Conservation (phyloP, 306 rosid genomes). For the Rosa rugosa region DNA sequence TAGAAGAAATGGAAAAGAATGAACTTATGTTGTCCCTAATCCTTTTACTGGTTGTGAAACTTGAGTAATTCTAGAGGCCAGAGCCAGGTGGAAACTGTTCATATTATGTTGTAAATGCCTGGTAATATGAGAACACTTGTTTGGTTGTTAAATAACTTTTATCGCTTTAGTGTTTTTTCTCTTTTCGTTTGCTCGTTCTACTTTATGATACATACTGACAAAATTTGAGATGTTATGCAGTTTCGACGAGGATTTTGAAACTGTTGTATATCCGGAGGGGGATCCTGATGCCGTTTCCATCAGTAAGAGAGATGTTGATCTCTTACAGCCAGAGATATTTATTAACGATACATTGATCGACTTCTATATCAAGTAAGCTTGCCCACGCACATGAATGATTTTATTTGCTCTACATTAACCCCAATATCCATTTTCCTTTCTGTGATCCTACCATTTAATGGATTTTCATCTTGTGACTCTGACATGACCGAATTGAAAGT, state of each 20-base stretch:
- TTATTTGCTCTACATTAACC: constrained; percentile 7
- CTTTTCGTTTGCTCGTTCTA: neutral
- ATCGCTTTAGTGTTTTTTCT: neutral
- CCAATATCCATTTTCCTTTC: neutral
- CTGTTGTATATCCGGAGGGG: constrained; percentile 87
- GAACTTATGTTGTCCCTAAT: neutral
- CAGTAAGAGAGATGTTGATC: constrained; percentile 90
- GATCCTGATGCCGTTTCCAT: constrained; percentile 91
- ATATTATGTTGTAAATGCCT: neutral
- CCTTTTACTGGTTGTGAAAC: neutral
- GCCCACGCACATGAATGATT: neutral
- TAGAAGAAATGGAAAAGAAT: neutral
- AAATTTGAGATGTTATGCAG: constrained; percentile 46
- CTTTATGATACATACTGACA: constrained; percentile 5
- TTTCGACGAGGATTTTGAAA: constrained; percentile 76
- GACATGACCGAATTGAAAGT: neutral
- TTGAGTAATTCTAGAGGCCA: neutral
- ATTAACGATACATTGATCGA: constrained; percentile 89
- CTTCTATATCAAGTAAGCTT: constrained; percentile 88
- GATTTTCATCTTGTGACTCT: neutral
- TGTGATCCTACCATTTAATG: neutral
- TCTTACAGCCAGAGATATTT: constrained; percentile 91
- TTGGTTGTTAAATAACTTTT: neutral
- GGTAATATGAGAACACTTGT: neutral
- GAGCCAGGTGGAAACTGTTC: neutral